Conservation (phyloP, 2,329 filamentous ascomycete genomes). For the Neofusicoccum cordaticola region DNA sequence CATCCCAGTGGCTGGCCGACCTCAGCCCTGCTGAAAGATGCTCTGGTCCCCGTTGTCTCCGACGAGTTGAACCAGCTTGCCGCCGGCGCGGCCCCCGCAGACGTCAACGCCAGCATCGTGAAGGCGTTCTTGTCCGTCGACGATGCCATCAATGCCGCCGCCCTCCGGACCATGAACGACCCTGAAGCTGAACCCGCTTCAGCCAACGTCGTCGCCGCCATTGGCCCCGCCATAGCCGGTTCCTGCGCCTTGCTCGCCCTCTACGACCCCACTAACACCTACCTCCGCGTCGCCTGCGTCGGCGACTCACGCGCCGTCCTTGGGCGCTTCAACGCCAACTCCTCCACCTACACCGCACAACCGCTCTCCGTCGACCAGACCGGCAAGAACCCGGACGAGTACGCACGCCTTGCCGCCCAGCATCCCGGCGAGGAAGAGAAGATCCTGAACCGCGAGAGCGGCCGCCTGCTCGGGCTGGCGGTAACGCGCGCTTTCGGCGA, state of each 20-base stretch:
- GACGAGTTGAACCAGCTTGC: slow-evolving; percentile 33
- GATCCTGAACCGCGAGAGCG: slow-evolving; percentile 52
- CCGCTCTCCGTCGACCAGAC: slow-evolving; percentile 65
- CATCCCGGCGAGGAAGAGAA: slow-evolving; percentile 56
- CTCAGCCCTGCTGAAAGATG: slow-evolving; percentile 39
- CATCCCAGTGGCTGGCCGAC: slow-evolving; percentile 42
- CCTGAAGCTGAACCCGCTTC: slow-evolving; percentile 30
- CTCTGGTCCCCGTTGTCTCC: slow-evolving; percentile 45
- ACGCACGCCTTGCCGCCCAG: slow-evolving; percentile 51
- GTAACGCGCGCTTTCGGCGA: slow-evolving; percentile 69
- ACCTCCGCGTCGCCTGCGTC: slow-evolving; percentile 61
- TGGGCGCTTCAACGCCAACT: slow-evolving; percentile 47
- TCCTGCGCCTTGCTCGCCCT: slow-evolving; percentile 64
- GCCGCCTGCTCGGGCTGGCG: slow-evolving; percentile 60
- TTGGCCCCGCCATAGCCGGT: slow-evolving; percentile 48
- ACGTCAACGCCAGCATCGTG: slow-evolving; percentile 56
- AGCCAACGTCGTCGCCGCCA: slow-evolving; percentile 25
- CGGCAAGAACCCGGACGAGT: slow-evolving; percentile 60
- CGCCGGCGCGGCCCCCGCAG: slow-evolving; percentile 39
- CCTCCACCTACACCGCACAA: slow-evolving; percentile 50
- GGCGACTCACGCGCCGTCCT: slow-evolving; percentile 68
- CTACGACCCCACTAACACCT: slow-evolving; percentile 55
- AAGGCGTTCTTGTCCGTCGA: slow-evolving; percentile 58
- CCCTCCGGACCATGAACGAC: slow-evolving; percentile 37
- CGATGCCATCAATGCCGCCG: slow-evolving; percentile 51